Evolutionary conservation across 2,329 filamentous ascomycete species (phyloP).

Genomic region (Alternaria sp.): DNA sequence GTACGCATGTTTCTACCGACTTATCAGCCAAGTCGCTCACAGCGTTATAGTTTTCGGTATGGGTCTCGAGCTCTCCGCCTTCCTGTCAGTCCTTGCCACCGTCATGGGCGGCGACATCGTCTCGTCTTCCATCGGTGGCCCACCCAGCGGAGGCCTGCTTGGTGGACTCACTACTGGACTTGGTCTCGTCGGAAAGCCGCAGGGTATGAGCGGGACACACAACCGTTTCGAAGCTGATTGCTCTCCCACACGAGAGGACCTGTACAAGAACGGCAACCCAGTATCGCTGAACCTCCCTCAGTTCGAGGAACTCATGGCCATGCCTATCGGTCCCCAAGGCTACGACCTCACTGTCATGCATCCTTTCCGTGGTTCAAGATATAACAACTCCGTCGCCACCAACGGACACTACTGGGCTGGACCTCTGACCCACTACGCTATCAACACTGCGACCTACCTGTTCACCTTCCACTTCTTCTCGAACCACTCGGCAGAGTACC

Average conservation of each 20-base stretch:
- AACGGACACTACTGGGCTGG: conserved; percentile 22
- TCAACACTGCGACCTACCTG: conserved; percentile 15
- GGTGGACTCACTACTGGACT: conserved; percentile 22
- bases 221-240: conserved; percentile 27
- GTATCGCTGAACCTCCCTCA: conserved; percentile 2
- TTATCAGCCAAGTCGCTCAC: neutral
- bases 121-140: conserved; percentile 18
- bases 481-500: conserved; percentile 28
- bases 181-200: conserved; percentile 18
- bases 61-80: conserved; percentile 21
- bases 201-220: conserved; percentile 21
- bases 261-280: conserved; percentile 8
- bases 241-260: conserved; percentile 18
- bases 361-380: conserved; percentile 22
- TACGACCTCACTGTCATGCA: conserved; percentile 4
- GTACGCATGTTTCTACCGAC: neutral
- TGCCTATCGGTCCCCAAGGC: conserved; percentile 2
- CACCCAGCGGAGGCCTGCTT: conserved; percentile 19
- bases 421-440: conserved; percentile 23
- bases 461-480: conserved; percentile 23
- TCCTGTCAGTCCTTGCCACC: conserved; percentile 20
- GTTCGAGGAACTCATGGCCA: conserved; percentile 7
- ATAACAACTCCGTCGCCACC: conserved; percentile 23
- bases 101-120: conserved; percentile 20
- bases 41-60: conserved; percentile 5